Percentiles rank a stretch among this genome's conserved stretches.
Evolutionary conservation across 106 monocot species (phyloP).

Genomic region (Iris macrosiphon): DNA sequence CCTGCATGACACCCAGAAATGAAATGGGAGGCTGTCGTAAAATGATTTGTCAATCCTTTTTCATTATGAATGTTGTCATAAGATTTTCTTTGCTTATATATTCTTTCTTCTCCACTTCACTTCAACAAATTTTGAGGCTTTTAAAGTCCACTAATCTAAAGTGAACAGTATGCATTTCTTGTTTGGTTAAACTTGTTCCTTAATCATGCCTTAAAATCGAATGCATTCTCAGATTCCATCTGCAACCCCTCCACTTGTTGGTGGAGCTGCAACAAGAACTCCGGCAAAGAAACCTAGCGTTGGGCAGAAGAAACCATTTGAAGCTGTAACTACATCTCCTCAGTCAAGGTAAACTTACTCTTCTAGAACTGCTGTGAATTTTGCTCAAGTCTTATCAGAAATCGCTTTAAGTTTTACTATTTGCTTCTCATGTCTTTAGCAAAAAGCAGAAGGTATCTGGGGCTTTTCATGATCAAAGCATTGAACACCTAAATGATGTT

Average conservation of each 20-base stretch:
- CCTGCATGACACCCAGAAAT: too few species aligned
- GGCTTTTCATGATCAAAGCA: slow-evolving; percentile 69
- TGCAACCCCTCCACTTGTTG: slow-evolving; percentile 10
- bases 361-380: not conserved
- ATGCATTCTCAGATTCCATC: slow-evolving; percentile 19
- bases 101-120: too few species aligned
- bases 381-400: not conserved
- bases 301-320: slow-evolving; percentile 53
- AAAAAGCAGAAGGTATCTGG: slow-evolving; percentile 91
- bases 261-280: slow-evolving; percentile 25
- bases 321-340: slow-evolving; percentile 25
- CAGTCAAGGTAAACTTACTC: slow-evolving; percentile 25
- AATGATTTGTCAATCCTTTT: too few species aligned
- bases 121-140: not conserved
- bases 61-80: too few species aligned
- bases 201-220: not conserved
- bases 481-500: slow-evolving; percentile 96
- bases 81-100: too few species aligned
- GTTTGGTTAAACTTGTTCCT: not conserved
- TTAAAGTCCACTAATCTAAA: too few species aligned
- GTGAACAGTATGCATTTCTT: too few species aligned
- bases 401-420: not conserved
- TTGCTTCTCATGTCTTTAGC: slow-evolving; percentile 22
- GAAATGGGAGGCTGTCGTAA: too few species aligned
- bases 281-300: slow-evolving; percentile 37